phyloP scores from a whole-genome alignment of 208 protist genomes.

The Borovskyia barvae region DNA sequence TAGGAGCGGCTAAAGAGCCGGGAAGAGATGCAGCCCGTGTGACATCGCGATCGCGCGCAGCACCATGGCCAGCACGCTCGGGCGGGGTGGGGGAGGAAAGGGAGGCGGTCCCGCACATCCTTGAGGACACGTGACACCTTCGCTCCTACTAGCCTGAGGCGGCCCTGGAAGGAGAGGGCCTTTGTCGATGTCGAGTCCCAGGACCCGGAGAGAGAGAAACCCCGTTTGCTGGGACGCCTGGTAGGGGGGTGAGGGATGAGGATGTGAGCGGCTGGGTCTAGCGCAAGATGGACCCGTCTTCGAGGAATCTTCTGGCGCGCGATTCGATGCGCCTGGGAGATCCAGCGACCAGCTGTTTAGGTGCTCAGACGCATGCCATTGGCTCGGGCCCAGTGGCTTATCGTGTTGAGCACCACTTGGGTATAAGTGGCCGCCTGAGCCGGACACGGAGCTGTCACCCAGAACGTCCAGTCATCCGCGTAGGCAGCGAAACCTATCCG shows the following conservation, averaged over 20 bases:
- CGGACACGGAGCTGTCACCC: neutral
- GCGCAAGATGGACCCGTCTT: neutral
- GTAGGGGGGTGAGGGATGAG: neutral
- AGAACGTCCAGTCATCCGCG: slow-evolving; percentile 11
- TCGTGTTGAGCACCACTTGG: slow-evolving; percentile 1
- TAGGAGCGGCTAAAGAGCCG: neutral
- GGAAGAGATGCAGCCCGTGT: neutral
- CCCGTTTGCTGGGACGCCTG: neutral
- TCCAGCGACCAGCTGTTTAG: too few relatives aligned
- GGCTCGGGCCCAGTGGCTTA: neutral
- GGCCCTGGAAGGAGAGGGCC: neutral
- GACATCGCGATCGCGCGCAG: neutral
- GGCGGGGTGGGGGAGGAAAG: neutral
- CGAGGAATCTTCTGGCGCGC: too few relatives aligned
- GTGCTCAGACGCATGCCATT: too few relatives aligned
- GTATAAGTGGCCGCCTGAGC: neutral
- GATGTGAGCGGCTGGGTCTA: neutral
- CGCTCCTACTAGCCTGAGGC: neutral
- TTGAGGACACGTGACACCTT: neutral
- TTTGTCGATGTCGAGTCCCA: neutral
- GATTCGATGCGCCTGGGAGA: too few relatives aligned
- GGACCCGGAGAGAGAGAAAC: neutral
- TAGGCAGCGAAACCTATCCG: slow-evolving; percentile 2
- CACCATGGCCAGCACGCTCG: neutral
- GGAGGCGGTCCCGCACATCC: neutral